phyloP scores from a whole-genome alignment of 1,139 yeast genomes.

The Geotrichum europaeum region DNA sequence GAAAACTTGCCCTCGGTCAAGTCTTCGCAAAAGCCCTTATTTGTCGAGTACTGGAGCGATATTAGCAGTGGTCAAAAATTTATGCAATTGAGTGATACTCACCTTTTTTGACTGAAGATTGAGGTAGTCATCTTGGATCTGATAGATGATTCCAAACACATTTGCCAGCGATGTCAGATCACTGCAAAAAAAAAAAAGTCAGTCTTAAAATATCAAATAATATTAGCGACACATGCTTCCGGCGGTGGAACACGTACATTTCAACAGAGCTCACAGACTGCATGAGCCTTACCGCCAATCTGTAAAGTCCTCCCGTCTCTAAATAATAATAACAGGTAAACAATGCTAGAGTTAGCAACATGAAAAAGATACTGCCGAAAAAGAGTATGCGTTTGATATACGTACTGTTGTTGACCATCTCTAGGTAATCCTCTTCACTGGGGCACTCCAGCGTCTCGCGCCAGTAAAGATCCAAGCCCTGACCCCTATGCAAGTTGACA shows the following conservation, averaged over 20 bases:
- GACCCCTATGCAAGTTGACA: constrained; percentile 78
- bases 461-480: constrained; percentile 85
- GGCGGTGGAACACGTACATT: constrained; percentile 17
- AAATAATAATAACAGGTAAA: background rate
- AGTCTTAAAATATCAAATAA: background rate
- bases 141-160: constrained; percentile 73
- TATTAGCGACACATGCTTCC: no score
- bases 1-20: constrained; percentile 84
- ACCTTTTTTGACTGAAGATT: constrained; percentile 47
- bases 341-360: background rate
- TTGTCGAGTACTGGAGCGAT: constrained; percentile 40
- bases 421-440: constrained; percentile 56
- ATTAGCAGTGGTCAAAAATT: background rate
- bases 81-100: background rate
- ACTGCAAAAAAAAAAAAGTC: background rate
- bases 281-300: constrained; percentile 65
- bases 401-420: constrained; percentile 69
- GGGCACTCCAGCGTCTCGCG: constrained; percentile 65
- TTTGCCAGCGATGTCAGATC: constrained; percentile 60
- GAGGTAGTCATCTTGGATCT: constrained; percentile 73
- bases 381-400: background rate
- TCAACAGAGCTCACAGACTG: constrained; percentile 33
- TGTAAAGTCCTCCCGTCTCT: constrained; percentile 79
- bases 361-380: background rate
- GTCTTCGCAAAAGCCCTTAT: constrained; percentile 85